Evolutionary conservation across 495 filamentous ascomycete species (phyloP), one percentile per base, ranked within the genome.

Genomic region (Parachaetomium inaequale): DNA sequence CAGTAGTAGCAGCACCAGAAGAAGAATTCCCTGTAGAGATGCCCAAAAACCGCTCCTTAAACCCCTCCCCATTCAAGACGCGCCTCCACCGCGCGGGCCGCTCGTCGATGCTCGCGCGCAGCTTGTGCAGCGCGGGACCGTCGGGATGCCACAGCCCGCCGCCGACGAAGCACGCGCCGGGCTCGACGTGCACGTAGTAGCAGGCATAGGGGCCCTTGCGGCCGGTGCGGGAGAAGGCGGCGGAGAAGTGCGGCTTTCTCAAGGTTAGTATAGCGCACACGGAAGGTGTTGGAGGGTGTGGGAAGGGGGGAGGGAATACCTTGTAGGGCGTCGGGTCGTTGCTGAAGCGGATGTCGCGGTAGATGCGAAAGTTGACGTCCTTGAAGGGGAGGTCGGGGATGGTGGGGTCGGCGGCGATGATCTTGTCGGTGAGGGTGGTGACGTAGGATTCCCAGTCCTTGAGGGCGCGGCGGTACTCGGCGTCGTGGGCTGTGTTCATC

Each of bases 311-410:
- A 28, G 60, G 40, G 58, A 32, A 31, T 78, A 89, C 88, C 81
- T 94, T 96, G 73, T 96, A 96, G 1, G 91, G 91, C 2, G 90
- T 92, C 34, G 82, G 88, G 65, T 95, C 87, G 25, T 88, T 84
- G 70, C 78, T 86, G 70, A 93, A 93, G 21, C 89, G 78, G 25
- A 92, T 80, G 69, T 95, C 92, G 53, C 91, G 80, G 68, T 96
- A 91, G 49, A 96, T 93, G 45, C 92, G 85, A 66, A 93, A 94
- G 26, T 92, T 81, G 81, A 96, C 76, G 70, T 96, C 91, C 67
- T 92, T 91, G 29, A 84, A 76, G 7, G 92, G 91, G 28, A 95
- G 77, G 63, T 93, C 90, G 0, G 92, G 92, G 61, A 96, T 84
- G 8, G 90, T 95, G 21, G 85, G 78, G 69, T 96, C 92, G 32